Evolutionary conservation across 2,329 filamentous ascomycete genomes (phyloP), one percentile per base, ranked within the genome.

Genomic region (Colletotrichum costaricense): DNA sequence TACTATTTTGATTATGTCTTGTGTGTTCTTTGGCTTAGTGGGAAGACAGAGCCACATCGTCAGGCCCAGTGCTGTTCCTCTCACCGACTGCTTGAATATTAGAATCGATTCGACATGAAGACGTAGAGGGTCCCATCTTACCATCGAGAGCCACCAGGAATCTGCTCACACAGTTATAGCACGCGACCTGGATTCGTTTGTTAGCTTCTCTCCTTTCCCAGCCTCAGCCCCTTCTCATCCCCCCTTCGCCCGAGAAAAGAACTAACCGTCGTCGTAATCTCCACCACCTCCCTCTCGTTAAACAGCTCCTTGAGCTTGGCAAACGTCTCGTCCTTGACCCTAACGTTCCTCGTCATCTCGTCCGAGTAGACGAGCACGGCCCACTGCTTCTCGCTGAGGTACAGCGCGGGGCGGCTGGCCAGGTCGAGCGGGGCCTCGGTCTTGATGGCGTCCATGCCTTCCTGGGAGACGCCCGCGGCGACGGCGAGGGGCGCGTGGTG

Each of bases 141-240:
- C 90, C 93, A 84, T 97, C 92, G 69, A 97, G 82, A 16, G 94
- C 94, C 24, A 97, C 94, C 76, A 97, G 82, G 77, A 97, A 95
- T 35, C 94, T 88, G 81, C 93, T 95, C 19, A 97, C 94, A 79
- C 93, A 95, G 80, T 97, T 97, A 81, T 97, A 97, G 67, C 90
- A 91, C 14, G 93, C 93, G 76, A 90, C 81, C 87, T 89, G 62
- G 26, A 60, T 33, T 9, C 59, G 68, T 79, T 79, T 4, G 9
- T 65, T 72, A 81, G 76, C 59, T 28, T 26, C 46, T 22, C 59
- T 49, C 38, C 12, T n/a, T 14, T 54, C 49, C 19, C 35, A 6
- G 26, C 38, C 38, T 46, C 7, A 19, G 14, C 19, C 14, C 14
- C 8, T 14, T 19, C 5, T 42, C 49, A 38, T 19, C 12, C 9